Evolutionary conservation across 306 rosid species (phyloP).

Genomic region (Bauhinia variegata): DNA sequence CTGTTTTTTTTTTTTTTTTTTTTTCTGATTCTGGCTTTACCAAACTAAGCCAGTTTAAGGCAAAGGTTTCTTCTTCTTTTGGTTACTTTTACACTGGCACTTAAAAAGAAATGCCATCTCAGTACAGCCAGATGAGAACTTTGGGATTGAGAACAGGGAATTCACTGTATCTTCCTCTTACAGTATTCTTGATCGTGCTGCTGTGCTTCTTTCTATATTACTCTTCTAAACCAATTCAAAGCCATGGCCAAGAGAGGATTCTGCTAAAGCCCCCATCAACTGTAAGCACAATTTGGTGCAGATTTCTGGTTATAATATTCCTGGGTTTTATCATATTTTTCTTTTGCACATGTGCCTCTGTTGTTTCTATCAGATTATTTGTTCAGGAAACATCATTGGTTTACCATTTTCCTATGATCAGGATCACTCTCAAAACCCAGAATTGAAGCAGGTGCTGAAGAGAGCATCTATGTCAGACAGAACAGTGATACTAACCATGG

Average conservation of each 20-base stretch:
- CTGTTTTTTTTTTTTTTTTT: too few species aligned
- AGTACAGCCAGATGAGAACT: constrained; percentile 24
- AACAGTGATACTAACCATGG: constrained; percentile 54
- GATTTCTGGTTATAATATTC: background rate
- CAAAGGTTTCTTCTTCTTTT: too few species aligned
- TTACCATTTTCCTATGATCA: constrained; percentile 10
- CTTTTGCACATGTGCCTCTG: background rate
- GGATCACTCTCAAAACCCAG: constrained; percentile 26
- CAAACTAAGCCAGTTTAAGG: too few species aligned
- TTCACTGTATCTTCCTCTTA: constrained; percentile 6
- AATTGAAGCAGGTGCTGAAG: constrained; percentile 42
- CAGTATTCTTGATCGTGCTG: constrained; percentile 34
- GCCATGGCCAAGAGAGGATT: background rate
- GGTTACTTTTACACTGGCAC: background rate
- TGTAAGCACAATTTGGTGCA: constrained; percentile 14
- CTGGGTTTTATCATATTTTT: background rate
- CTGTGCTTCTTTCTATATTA: constrained; percentile 26
- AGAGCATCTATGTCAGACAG: constrained; percentile 49
- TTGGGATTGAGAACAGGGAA: constrained; percentile 9
- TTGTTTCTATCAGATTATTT: too few species aligned
- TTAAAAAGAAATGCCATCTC: background rate
- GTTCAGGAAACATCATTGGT: too few species aligned
- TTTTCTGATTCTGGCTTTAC: too few species aligned
- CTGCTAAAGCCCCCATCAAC: constrained; percentile 10
- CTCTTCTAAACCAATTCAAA: background rate